phyloP scores from a whole-genome alignment of 2,329 filamentous ascomycete species.

The Neofusicoccum laricinum region DNA sequence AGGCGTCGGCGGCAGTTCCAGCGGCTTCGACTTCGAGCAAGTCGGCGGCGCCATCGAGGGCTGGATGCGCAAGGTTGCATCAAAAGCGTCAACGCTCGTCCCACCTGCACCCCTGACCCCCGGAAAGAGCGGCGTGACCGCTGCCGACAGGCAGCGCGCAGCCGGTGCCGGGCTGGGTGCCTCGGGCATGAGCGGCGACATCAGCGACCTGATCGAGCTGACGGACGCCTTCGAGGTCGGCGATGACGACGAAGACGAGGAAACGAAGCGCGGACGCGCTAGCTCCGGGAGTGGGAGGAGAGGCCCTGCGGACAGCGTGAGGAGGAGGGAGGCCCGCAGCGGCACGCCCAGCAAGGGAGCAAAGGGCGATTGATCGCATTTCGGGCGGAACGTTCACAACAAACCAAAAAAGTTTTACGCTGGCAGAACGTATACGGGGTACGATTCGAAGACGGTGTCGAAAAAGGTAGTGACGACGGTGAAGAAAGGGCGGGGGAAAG shows the following conservation, averaged over 20 bases:
- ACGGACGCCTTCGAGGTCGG: slow-evolving; percentile 45
- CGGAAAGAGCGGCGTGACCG: background rate
- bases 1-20: slow-evolving; percentile 16
- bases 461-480: background rate
- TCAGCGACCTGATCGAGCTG: slow-evolving; percentile 69
- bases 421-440: background rate
- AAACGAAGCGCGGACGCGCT: background rate
- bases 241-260: slow-evolving; percentile 26
- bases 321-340: slow-evolving; percentile 6
- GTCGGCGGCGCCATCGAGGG: slow-evolving; percentile 84
- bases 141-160: background rate
- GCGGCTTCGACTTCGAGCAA: slow-evolving; percentile 63
- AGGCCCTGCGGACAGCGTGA: background rate
- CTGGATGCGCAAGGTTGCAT: slow-evolving; percentile 82
- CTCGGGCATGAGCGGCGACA: slow-evolving; percentile 37
- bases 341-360: slow-evolving; percentile 10
- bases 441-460: background rate
- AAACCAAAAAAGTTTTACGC: background rate
- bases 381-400: no score
- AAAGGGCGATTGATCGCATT: slow-evolving; percentile 15
- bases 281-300: background rate
- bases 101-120: slow-evolving; percentile 9
- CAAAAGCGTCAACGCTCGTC: slow-evolving; percentile 46
- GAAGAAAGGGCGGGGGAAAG: background rate
- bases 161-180: background rate